Evolutionary conservation across 768 basidiomycete species (phyloP).

Genomic region (Amanita pallidorosea): DNA sequence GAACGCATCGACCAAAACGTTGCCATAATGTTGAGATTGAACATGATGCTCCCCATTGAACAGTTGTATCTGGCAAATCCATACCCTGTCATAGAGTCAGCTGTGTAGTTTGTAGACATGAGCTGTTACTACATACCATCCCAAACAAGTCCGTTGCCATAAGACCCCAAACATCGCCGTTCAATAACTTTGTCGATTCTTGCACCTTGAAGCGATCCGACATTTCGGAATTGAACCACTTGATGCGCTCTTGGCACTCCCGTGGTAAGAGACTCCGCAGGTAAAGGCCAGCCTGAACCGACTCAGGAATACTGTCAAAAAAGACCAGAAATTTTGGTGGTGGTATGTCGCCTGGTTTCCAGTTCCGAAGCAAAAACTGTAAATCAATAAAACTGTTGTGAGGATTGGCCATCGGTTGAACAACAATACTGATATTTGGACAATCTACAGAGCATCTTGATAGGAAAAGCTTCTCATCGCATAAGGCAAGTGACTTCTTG

Average conservation of each 20-base stretch:
- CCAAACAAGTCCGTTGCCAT: slow-evolving; percentile 9
- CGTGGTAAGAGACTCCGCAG: not conserved
- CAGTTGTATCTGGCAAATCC: not conserved
- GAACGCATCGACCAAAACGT: not conserved
- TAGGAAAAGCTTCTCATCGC: not conserved
- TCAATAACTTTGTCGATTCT: not conserved
- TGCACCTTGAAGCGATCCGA: slow-evolving; percentile 2
- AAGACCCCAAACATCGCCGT: slow-evolving; percentile 8
- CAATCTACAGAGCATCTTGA: too few species aligned
- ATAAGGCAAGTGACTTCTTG: not conserved
- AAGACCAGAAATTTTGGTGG: not conserved
- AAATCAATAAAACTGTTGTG: not conserved
- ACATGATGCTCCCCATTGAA: not conserved
- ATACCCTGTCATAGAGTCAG: not conserved
- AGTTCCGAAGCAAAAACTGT: not conserved
- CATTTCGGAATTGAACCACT: slow-evolving; percentile 14
- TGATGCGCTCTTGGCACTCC: not conserved
- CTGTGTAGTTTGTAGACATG: not conserved
- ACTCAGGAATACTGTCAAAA: not conserved
- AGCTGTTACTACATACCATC: slow-evolving; percentile 6
- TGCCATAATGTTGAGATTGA: not conserved
- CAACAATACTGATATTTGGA: not conserved
- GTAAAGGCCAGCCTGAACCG: not conserved
- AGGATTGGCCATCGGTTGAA: not conserved
- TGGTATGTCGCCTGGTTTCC: not conserved